Evolutionary conservation across 495 filamentous ascomycete species (phyloP), one percentile per base, ranked within the genome.

Genomic region (Melanomma pulvis-pyrius): DNA sequence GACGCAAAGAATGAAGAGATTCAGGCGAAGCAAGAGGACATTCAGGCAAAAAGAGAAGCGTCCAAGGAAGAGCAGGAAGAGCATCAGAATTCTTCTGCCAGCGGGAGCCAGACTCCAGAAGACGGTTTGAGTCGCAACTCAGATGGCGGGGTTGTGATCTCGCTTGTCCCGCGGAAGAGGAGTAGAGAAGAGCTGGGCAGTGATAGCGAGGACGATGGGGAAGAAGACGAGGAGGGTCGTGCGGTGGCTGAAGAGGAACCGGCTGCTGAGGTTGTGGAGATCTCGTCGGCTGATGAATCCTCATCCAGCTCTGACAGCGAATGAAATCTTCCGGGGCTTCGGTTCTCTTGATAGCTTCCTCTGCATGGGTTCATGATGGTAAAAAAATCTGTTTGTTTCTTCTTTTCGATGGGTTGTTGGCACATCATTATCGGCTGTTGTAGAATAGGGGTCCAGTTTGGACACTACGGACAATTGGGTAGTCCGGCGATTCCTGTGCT

Each of bases 1-100:
- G 58, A 61, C 22, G 58, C 55, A 21, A 59, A 59, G 39, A 29
- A 52, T 3, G 59, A 52, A 41, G 34, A 41, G 34, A 41, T n/a
- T n/a, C n/a, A 41, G 34, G 17, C 17, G 34, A 41, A 50, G 58
- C n/a, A n/a, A 59, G 49, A 25, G 15, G 8, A 19, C 21, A 15
- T 25, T 24, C 49, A 52, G 29, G 49, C 49, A 48, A n/a, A n/a
- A n/a, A n/a, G n/a, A n/a, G 34, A 41, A 41, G 34, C 8, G 34
- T 41, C 34, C 34, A 17, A 8, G 8, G 34, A 41, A 17, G 34
- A 41, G 8, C 17, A 8, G 17, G 46, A n/a, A n/a, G 7, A n/a
- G n/a, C 6, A 19, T 48, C 46, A 48, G 6, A 11, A 24, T 17
- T 48, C 46, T 13, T 36, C 32, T 36, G 32, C n/a, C n/a, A n/a